phyloP scores from a whole-genome alignment of 2,329 filamentous ascomycete species.

The Chaetomium olivaceum region DNA sequence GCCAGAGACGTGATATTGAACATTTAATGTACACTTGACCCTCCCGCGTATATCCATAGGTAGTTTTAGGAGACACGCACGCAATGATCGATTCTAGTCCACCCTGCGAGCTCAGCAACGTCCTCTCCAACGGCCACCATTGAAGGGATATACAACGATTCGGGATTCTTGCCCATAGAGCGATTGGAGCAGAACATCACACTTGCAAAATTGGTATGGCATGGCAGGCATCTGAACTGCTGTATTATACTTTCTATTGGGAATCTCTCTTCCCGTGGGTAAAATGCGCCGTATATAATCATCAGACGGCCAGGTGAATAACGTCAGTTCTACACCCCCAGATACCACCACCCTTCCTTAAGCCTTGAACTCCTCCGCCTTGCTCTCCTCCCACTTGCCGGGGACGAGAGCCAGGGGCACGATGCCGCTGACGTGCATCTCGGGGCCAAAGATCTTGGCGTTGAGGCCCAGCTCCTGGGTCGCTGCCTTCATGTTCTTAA shows the following conservation, averaged over 20 bases:
- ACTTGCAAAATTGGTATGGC: neutral
- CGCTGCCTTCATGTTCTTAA: constrained; percentile 99
- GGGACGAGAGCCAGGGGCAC: constrained; percentile 83
- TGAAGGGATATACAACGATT: neutral
- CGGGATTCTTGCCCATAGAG: too few relatives aligned
- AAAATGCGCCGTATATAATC: constrained; percentile 21
- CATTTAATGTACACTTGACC: neutral
- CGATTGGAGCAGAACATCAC: neutral
- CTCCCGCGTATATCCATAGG: neutral
- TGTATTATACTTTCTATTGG: constrained; percentile 28
- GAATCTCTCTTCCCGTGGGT: constrained; percentile 12
- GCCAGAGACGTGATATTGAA: neutral
- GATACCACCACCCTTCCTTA: constrained; percentile 39
- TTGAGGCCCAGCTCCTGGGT: constrained; percentile 86
- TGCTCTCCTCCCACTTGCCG: constrained; percentile 63
- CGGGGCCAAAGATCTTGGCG: constrained; percentile 64
- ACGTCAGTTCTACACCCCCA: constrained; percentile 8
- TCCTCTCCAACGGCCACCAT: neutral
- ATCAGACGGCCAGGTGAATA: constrained; percentile 19
- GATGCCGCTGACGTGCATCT: constrained; percentile 98
- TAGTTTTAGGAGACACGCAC: neutral
- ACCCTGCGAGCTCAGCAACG: neutral
- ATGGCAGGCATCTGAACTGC: constrained; percentile 4
- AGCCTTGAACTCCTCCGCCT: constrained; percentile 61
- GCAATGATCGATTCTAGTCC: neutral